Evolutionary conservation across 108 stramenopile species (phyloP), one percentile per base, ranked within the genome.

Genomic region (Conticribra weissflogii): DNA sequence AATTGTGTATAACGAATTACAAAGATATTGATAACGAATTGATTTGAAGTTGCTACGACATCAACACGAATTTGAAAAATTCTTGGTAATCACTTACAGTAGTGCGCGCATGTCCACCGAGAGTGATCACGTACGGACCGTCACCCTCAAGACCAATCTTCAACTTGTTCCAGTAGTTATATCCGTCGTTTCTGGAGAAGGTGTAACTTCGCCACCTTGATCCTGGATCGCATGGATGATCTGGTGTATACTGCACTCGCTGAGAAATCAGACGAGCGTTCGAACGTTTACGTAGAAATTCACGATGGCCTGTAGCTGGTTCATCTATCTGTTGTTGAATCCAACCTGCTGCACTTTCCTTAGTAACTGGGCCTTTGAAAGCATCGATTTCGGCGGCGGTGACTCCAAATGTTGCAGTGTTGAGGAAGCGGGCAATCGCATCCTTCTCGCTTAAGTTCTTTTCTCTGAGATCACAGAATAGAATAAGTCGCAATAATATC

Each of bases 371-470:
- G 29, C 59, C 69, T 63, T 46, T 55, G 33, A 82, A 49, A 14
- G 67, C 56, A 23, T 46, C 44, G 30, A 85, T 62, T 2, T 69
- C 64, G 19, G 25, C 60, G 3, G 52, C 57, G 17, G 75, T 76
- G 7, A 77, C 32, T 8, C 89, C 89, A 68, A 91, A 91, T 28
- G 89, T 86, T 5, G 87, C 76, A 58, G 77, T 76, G 41, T 82
- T 74, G 45, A 91, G 72, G 54, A 88, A 85, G 0, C 89, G 51
- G 3, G 85, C 82, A 16, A 75, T 66, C 47, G 77, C 74, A 25
- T 58, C 74, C 21, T 65, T 34, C 30, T 64, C 44, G 14, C 52
- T 45, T 5, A 41, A 41, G n/a, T n/a, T n/a, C n/a, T n/a, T n/a
- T n/a, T n/a, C n/a, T n/a, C n/a, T n/a, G n/a, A n/a, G n/a, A n/a